Percentiles rank a stretch among this genome's conserved stretches.
phyloP scores from a whole-genome alignment of 2,329 filamentous ascomycete genomes.

The Botrytis hyacinthi region DNA sequence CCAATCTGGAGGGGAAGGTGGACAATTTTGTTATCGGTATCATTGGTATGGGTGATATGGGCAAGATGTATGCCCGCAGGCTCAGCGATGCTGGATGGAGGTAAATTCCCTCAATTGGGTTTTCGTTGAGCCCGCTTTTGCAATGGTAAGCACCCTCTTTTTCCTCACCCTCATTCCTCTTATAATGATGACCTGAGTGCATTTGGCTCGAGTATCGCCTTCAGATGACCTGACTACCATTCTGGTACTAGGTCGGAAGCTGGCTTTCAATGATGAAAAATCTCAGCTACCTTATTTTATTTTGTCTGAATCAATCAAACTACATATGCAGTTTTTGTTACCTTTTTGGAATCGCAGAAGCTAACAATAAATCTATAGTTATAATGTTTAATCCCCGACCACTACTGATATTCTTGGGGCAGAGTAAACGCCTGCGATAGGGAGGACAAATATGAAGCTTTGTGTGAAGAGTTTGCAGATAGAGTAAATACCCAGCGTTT shows the following conservation, averaged over 20 bases:
- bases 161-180: conserved; percentile 24
- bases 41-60: conserved; percentile 99
- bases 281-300: conserved; percentile 95
- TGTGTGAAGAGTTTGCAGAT: conserved; percentile 78
- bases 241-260: conserved; percentile 64
- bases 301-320: conserved; percentile 68
- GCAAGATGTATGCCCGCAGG: conserved; percentile 92
- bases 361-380: conserved; percentile 29
- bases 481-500: conserved; percentile 67
- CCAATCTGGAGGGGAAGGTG: conserved; percentile 25
- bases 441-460: conserved; percentile 79
- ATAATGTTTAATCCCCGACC: background rate
- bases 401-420: conserved; percentile 27
- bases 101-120: conserved; percentile 55
- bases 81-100: conserved; percentile 94
- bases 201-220: conserved; percentile 99
- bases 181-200: conserved; percentile 99
- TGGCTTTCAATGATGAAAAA: conserved; percentile 95
- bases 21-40: conserved; percentile 76
- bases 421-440: conserved; percentile 95
- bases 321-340: conserved; percentile 21
- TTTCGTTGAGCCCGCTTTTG: conserved; percentile 35
- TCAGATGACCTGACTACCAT: conserved; percentile 65
- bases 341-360: conserved; percentile 27
- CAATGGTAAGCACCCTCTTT: conserved; percentile 38